Conservation (phyloP, 352 stramenopile species). For the Phytophthora hybrid region DNA sequence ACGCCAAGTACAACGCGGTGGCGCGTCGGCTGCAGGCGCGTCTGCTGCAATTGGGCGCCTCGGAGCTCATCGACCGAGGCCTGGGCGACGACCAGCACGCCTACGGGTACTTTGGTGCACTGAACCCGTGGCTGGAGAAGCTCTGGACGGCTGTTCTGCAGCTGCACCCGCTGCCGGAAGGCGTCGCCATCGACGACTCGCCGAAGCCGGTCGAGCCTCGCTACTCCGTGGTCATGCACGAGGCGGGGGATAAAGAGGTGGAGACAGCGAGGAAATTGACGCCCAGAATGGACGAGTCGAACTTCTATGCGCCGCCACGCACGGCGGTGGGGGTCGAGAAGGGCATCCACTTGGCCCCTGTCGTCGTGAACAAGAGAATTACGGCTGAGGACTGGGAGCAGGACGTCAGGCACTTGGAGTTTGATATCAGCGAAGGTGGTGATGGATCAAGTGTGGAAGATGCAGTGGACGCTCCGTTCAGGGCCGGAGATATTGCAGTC, state of each 20-base stretch:
- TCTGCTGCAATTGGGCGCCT: slow-evolving; percentile 87
- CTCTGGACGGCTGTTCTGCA: slow-evolving; percentile 69
- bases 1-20: slow-evolving; percentile 94
- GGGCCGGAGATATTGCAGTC: slow-evolving; percentile 74
- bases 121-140: slow-evolving; percentile 84
- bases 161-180: slow-evolving; percentile 57
- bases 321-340: slow-evolving; percentile 49
- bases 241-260: slow-evolving; percentile 17
- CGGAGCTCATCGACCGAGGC: slow-evolving; percentile 74
- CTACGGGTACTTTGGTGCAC: slow-evolving; percentile 86
- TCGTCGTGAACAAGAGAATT: slow-evolving; percentile 71
- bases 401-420: slow-evolving; percentile 83
- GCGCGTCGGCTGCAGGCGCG: slow-evolving; percentile 86
- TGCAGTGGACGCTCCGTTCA: slow-evolving; percentile 40
- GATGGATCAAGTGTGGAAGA: background rate
- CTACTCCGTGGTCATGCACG: slow-evolving; percentile 57
- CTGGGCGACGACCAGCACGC: slow-evolving; percentile 91
- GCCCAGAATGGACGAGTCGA: slow-evolving; percentile 44
- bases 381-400: slow-evolving; percentile 81
- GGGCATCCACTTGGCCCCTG: slow-evolving; percentile 59
- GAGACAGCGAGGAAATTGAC: slow-evolving; percentile 26
- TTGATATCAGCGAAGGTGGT: slow-evolving; percentile 47
- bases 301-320: slow-evolving; percentile 69
- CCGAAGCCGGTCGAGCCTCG: slow-evolving; percentile 56
- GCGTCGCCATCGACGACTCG: slow-evolving; percentile 72